These are phyloP conservation scores for Colletotrichum tropicicola DNA, from an alignment of 2,329 filamentous ascomycete genomes.

Conservation along the genomic window DNA sequence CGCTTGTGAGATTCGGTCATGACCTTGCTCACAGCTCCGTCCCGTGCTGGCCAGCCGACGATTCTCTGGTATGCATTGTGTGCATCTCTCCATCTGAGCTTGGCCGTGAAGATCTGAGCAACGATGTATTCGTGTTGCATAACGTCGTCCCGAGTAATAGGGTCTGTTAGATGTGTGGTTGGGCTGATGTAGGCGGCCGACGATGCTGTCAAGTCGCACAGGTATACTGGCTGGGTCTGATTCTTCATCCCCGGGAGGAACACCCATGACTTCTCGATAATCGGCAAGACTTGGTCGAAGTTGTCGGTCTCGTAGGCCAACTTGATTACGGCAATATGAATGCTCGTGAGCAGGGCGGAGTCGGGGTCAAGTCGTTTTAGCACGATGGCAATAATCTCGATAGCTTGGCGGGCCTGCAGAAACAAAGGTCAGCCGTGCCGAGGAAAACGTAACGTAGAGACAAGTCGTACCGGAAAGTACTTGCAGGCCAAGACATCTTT, in stretches of 20 bases:
- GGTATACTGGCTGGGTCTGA: conserved; percentile 44
- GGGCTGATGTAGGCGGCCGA: conserved; percentile 67
- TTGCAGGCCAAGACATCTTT: conserved; percentile 47
- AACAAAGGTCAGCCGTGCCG: conserved; percentile 8
- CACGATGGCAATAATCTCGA: conserved; percentile 57
- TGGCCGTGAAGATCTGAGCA: conserved; percentile 71
- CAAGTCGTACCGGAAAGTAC: conserved; percentile 51
- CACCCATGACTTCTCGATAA: conserved; percentile 73
- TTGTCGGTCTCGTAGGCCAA: conserved; percentile 65
- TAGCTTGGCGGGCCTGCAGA: conserved; percentile 55
- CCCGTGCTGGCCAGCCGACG: conserved; percentile 72
- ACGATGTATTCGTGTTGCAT: conserved; percentile 74
- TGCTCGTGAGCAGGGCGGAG: conserved; percentile 71
- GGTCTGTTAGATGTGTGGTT: conserved; percentile 64
- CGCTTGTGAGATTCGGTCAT: conserved; percentile 94
- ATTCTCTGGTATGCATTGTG: conserved; percentile 69
- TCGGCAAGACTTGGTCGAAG: conserved; percentile 63
- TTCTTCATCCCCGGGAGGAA: conserved; percentile 65
- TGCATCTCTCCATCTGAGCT: conserved; percentile 70
- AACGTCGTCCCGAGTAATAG: conserved; percentile 61
- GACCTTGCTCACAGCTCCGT: conserved; percentile 73
- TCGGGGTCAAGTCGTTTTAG: conserved; percentile 74
- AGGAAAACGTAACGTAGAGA: not conserved
- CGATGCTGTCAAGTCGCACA: conserved; percentile 56
- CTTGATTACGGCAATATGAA: conserved; percentile 66